Evolutionary conservation across 305 asterid species (phyloP).

Genomic region (Rubia tinctorum): DNA sequence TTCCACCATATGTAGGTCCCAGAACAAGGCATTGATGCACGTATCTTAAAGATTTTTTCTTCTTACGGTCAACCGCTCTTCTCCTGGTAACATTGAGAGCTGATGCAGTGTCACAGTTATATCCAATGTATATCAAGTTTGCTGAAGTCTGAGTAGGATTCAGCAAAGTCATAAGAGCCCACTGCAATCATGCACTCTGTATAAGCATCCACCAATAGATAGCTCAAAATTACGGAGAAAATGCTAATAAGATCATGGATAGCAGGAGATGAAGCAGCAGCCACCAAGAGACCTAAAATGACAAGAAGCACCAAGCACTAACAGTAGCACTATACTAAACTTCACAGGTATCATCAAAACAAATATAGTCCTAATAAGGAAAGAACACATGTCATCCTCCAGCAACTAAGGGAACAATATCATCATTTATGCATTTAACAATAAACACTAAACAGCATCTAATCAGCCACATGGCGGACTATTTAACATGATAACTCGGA

Average conservation of each 20-base stretch:
- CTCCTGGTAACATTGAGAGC: slow-evolving; percentile 79
- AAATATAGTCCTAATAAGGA: not conserved
- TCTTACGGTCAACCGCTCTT: slow-evolving; percentile 68
- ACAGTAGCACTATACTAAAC: slow-evolving; percentile 2
- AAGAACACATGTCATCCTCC: not conserved
- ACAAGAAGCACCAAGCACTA: not conserved
- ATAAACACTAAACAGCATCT: not conserved
- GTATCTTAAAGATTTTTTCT: slow-evolving; percentile 72
- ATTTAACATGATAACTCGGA: slow-evolving; percentile 1
- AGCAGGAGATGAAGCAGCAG: slow-evolving; percentile 1
- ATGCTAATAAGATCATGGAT: not conserved
- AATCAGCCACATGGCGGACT: not conserved
- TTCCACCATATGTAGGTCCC: slow-evolving; percentile 92
- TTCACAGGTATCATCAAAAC: not conserved
- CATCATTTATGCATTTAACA: not conserved
- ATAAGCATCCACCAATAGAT: slow-evolving; percentile 31
- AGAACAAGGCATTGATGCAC: slow-evolving; percentile 90
- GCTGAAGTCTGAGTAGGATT: slow-evolving; percentile 89
- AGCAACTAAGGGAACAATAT: not conserved
- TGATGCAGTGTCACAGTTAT: slow-evolving; percentile 70
- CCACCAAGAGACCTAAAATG: not conserved
- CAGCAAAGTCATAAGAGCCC: slow-evolving; percentile 95
- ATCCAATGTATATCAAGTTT: slow-evolving; percentile 87
- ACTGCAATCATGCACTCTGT: slow-evolving; percentile 56
- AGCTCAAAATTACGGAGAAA: slow-evolving; percentile 12